Conservation (phyloP, 495 filamentous ascomycete species). For the Peziza echinospora region DNA sequence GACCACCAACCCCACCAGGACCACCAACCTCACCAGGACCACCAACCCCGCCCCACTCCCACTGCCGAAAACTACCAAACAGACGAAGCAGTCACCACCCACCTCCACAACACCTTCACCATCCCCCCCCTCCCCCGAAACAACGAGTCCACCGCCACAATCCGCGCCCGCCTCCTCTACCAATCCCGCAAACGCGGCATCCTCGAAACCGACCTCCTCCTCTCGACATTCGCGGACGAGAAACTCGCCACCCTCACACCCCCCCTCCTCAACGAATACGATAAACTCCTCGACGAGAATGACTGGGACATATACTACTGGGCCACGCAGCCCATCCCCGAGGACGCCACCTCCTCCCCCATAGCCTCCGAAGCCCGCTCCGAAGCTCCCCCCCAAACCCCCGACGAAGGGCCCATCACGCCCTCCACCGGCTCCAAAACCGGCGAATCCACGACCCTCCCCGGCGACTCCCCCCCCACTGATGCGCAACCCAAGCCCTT, state of each 20-base stretch:
- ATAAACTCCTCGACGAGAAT: conserved; percentile 91
- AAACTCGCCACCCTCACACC: conserved; percentile 51
- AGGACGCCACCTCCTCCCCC: conserved; percentile 19
- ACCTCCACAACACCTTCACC: conserved; percentile 69
- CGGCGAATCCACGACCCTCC: background rate
- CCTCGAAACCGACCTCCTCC: conserved; percentile 82
- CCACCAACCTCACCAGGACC: background rate
- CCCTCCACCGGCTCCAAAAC: conserved; percentile 4
- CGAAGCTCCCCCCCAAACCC: conserved; percentile 8
- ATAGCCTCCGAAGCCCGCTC: conserved; percentile 14
- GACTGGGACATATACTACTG: conserved; percentile 99
- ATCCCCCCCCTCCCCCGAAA: conserved; percentile 66
- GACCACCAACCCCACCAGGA: background rate
- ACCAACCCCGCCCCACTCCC: conserved; percentile 3
- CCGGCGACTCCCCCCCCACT: background rate
- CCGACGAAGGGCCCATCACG: conserved; percentile 17
- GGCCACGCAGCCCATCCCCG: conserved; percentile 70
- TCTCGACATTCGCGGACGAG: conserved; percentile 79
- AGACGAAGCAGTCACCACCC: conserved; percentile 70
- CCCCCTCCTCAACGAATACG: conserved; percentile 61
- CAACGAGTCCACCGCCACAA: conserved; percentile 61
- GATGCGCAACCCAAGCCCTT: background rate
- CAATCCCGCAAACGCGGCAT: conserved; percentile 93
- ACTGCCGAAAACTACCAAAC: conserved; percentile 12
- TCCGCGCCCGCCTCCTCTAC: conserved; percentile 35